Evolutionary conservation across 805 yeast species (phyloP).

Genomic region (Candida sanyiensis): DNA sequence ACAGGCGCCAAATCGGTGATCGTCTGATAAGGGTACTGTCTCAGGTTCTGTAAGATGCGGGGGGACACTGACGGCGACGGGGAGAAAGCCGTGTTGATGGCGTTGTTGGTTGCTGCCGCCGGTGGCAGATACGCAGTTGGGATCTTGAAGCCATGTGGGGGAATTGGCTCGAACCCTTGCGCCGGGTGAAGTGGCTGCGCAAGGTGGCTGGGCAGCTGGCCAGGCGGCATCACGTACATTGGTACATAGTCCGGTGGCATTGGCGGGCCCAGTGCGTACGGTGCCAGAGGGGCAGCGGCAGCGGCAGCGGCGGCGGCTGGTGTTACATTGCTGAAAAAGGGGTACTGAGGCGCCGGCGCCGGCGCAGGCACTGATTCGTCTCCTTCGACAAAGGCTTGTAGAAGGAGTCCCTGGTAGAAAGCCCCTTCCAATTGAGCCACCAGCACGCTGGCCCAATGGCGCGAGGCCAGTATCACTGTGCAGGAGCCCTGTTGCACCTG

Average conservation of each 20-base stretch:
- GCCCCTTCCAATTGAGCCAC: constrained; percentile 16
- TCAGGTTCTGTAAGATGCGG: constrained; percentile 15
- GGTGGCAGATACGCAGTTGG: constrained; percentile 1
- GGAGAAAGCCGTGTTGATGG: constrained; percentile 12
- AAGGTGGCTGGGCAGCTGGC: background rate
- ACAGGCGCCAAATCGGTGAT: constrained; percentile 17
- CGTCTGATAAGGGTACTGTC: constrained; percentile 23
- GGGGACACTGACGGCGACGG: constrained; percentile 10
- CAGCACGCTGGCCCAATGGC: constrained; percentile 8
- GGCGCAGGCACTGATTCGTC: too few relatives aligned
- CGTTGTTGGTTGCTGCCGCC: background rate
- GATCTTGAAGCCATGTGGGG: constrained; percentile 2
- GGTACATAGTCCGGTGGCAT: too few relatives aligned
- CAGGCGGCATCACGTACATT: too few relatives aligned
- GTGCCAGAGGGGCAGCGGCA: background rate
- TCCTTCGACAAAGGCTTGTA: background rate
- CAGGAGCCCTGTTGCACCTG: constrained; percentile 13
- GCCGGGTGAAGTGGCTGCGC: background rate
- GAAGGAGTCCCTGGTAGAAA: constrained; percentile 13
- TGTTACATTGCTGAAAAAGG: background rate
- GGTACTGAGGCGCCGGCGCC: too few relatives aligned
- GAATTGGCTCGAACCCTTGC: background rate
- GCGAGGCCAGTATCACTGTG: constrained; percentile 13
- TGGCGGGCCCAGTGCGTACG: too few relatives aligned
- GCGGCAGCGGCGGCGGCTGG: background rate